These are phyloP conservation scores for Candida nanaspora DNA, from an alignment of 805 yeast species.

Conservation along the genomic window DNA sequence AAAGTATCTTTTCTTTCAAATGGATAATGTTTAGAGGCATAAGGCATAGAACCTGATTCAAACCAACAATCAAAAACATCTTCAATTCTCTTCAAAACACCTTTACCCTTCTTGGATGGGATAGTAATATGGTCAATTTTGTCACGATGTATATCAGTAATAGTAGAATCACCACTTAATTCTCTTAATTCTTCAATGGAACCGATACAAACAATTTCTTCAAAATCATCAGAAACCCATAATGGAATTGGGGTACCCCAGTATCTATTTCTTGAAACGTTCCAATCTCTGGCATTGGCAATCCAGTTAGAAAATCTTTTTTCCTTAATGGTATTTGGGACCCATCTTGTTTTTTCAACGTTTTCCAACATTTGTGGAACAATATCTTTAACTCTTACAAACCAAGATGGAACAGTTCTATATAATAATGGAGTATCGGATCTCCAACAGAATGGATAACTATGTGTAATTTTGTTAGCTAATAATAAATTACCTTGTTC, in stretches of 20 bases:
- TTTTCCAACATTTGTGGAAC: constrained; percentile 85
- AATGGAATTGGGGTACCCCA: constrained; percentile 99
- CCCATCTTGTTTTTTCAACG: constrained; percentile 89
- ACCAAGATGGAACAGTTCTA: constrained; percentile 98
- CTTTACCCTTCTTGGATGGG: constrained; percentile 88
- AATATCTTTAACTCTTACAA: constrained; percentile 80
- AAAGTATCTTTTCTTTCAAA: constrained; percentile 77
- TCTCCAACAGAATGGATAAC: constrained; percentile 99
- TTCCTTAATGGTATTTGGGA: constrained; percentile 82
- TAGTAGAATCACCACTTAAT: constrained; percentile 73
- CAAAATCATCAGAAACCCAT: constrained; percentile 92
- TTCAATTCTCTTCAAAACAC: constrained; percentile 80
- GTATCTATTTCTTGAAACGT: constrained; percentile 94
- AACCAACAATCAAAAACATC: constrained; percentile 99
- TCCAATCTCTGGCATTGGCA: constrained; percentile 99
- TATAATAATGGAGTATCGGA: constrained; percentile 96
- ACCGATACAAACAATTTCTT: constrained; percentile 90
- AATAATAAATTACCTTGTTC: constrained; percentile 68
- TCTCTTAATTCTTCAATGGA: constrained; percentile 81
- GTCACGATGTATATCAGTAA: constrained; percentile 93
- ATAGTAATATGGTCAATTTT: constrained; percentile 85
- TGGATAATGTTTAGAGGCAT: constrained; percentile 94
- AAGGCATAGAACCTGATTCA: constrained; percentile 99
- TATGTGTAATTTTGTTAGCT: constrained; percentile 82
- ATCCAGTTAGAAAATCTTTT: constrained; percentile 98